These are phyloP conservation scores for Pleurozium schreberi DNA, from an alignment of 225 moss, liverwort and hornwort genomes.

Conservation along the genomic window DNA sequence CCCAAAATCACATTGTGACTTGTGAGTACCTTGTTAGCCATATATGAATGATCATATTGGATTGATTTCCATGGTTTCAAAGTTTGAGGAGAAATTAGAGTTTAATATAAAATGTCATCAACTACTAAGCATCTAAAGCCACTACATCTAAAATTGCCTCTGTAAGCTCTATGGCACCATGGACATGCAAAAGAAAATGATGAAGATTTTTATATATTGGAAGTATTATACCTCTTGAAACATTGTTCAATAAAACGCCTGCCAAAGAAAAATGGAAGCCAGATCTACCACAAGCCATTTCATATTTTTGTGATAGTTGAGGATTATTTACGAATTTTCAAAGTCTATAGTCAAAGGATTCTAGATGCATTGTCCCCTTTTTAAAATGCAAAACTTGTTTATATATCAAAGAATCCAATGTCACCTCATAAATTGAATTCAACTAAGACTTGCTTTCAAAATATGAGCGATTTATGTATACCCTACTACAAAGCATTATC, in stretches of 20 bases:
- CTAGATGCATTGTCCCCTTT: neutral
- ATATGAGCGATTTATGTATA: neutral
- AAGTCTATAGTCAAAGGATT: neutral
- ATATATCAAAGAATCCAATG: neutral
- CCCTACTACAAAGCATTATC: neutral
- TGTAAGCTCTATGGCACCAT: neutral
- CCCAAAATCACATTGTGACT: neutral
- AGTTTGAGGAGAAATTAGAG: neutral
- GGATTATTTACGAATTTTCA: neutral
- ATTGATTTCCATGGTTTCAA: neutral
- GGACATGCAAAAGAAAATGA: neutral
- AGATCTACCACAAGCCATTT: neutral
- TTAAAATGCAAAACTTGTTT: neutral
- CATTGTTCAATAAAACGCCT: neutral
- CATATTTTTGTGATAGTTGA: accelerated
- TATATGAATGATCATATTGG: neutral
- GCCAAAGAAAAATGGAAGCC: neutral
- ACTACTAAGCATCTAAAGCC: neutral
- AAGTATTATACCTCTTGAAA: neutral
- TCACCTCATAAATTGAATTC: neutral
- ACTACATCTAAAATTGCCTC: neutral
- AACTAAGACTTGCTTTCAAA: neutral
- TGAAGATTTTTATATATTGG: neutral
- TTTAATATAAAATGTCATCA: neutral
- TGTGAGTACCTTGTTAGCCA: neutral